phyloP scores from a whole-genome alignment of 2,329 filamentous ascomycete genomes.

The Phialemonium atrogriseum region DNA sequence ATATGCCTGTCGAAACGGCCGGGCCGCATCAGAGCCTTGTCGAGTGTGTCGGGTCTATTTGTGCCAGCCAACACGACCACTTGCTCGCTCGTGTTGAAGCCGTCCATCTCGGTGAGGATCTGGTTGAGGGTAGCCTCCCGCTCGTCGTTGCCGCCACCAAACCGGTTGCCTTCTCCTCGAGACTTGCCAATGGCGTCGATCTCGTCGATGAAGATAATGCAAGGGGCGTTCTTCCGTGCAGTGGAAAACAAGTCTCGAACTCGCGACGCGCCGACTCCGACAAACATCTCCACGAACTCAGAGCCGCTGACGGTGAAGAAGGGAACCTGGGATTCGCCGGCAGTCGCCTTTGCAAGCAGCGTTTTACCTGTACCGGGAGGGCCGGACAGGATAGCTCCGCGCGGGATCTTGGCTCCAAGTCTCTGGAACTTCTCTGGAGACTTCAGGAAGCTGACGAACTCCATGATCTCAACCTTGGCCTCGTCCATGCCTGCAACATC shows the following conservation, averaged over 20 bases:
- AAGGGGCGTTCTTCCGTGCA: conserved; percentile 90
- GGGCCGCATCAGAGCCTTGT: conserved; percentile 92
- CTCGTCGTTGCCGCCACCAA: conserved; percentile 94
- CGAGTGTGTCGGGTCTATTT: conserved; percentile 88
- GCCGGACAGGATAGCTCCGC: conserved; percentile 93
- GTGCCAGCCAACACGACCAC: conserved; percentile 95
- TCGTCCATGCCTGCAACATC: conserved; percentile 98
- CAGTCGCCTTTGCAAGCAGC: conserved; percentile 90
- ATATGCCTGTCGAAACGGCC: conserved; percentile 97
- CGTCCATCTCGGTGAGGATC: conserved; percentile 98
- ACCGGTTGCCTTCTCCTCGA: conserved; percentile 63
- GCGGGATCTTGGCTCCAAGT: conserved; percentile 94
- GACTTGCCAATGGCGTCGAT: conserved; percentile 96
- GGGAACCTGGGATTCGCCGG: conserved; percentile 90
- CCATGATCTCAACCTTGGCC: conserved; percentile 97
- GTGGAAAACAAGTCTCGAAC: conserved; percentile 92
- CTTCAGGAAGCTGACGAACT: conserved; percentile 96
- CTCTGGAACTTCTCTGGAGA: conserved; percentile 87
- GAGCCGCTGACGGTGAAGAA: conserved; percentile 99
- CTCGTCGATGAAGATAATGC: conserved; percentile 99
- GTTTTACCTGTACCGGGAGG: conserved; percentile 98
- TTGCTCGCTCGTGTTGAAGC: conserved; percentile 94
- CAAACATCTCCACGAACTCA: conserved; percentile 99
- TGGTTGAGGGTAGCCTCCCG: conserved; percentile 96
- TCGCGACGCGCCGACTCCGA: conserved; percentile 92